These are phyloP conservation scores for Urochloa ruziziensis DNA, from an alignment of 176 grass and related monocot genomes.

Conservation along the genomic window DNA sequence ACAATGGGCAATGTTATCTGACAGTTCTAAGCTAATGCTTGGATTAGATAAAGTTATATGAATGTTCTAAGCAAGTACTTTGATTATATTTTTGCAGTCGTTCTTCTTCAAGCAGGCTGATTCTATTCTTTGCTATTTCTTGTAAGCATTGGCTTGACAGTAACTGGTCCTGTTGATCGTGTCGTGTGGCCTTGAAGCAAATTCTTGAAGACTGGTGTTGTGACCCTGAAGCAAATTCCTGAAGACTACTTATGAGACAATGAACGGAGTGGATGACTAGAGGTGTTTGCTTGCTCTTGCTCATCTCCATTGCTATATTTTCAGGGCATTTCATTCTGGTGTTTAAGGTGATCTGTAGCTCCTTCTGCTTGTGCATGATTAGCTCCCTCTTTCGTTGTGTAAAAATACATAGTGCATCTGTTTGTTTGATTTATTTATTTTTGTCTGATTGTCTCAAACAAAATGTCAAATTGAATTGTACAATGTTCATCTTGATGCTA, in stretches of 20 bases:
- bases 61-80: conserved; percentile 5
- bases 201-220: background rate
- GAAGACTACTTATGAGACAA: background rate
- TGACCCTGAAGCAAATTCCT: conserved; percentile 31
- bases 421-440: background rate
- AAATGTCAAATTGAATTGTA: background rate
- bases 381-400: background rate
- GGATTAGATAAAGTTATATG: background rate
- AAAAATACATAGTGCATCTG: background rate
- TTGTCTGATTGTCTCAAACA: background rate
- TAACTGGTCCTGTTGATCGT: conserved; percentile 18
- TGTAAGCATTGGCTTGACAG: conserved; percentile 26
- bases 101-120: background rate
- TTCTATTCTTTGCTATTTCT: conserved; percentile 32
- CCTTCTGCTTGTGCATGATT: background rate
- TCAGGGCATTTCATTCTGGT: background rate
- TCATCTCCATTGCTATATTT: background rate
- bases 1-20: background rate
- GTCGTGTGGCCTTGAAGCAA: conserved; percentile 19
- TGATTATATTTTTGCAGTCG: conserved; percentile 23
- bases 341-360: conserved; percentile 12
- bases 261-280: background rate
- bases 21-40: conserved; percentile 14
- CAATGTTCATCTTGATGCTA: background rate
- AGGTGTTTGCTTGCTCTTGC: background rate